A percentile compares a stretch with the other conserved stretches of the same genome.
phyloP scores from a whole-genome alignment of 495 filamentous ascomycete genomes.

The Podospora conica region DNA sequence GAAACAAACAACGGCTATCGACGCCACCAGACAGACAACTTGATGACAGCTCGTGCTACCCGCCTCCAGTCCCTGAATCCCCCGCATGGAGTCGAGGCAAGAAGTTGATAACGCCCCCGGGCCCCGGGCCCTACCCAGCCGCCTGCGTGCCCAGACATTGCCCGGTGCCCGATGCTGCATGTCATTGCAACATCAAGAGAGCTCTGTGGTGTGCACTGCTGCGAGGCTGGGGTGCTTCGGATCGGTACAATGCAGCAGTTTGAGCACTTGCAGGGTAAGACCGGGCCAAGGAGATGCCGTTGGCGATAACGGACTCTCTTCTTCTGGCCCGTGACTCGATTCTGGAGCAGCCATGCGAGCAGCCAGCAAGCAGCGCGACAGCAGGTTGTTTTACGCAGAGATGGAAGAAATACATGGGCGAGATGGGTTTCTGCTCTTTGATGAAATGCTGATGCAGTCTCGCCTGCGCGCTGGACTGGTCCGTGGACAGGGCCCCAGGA shows the following conservation, averaged over 20 bases:
- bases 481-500: background rate
- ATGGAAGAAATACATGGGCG: background rate
- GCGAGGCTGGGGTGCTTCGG: background rate
- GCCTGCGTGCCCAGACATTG: background rate
- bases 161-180: background rate
- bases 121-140: background rate
- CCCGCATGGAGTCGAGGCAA: background rate
- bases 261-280: background rate
- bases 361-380: background rate
- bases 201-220: background rate
- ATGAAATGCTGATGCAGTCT: background rate
- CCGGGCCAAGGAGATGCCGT: constrained; percentile 5
- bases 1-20: background rate
- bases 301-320: constrained; percentile 1
- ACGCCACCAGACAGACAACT: background rate
- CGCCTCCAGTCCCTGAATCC: background rate
- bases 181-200: background rate
- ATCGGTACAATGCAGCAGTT: background rate
- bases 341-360: background rate
- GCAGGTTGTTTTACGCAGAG: background rate
- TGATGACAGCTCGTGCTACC: background rate
- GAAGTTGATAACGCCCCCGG: background rate
- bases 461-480: background rate
- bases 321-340: background rate
- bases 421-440: background rate